Evolutionary conservation across 306 rosid species (phyloP).

Genomic region (Prunus dulcis): DNA sequence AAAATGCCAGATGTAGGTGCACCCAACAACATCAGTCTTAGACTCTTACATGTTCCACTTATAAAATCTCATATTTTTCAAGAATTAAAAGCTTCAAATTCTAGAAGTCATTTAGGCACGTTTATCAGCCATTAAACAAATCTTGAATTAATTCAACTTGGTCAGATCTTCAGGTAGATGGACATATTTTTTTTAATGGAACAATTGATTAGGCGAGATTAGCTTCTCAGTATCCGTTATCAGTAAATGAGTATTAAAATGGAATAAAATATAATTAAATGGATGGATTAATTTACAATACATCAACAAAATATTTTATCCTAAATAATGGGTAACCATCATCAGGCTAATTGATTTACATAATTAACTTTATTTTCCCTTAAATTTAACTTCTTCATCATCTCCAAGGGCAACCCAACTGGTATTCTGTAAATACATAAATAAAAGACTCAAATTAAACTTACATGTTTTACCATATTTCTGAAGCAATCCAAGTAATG

Average conservation of each 20-base stretch:
- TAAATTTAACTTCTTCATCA: conserved; percentile 19
- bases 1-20: conserved; percentile 1
- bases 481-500: not conserved
- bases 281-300: not conserved
- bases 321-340: not conserved
- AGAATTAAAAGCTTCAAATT: not conserved
- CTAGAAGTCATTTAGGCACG: not conserved
- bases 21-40: not conserved
- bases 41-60: not conserved
- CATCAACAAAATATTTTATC: not conserved
- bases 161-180: too few relatives aligned
- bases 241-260: not conserved
- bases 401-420: not conserved
- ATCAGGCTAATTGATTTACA: not conserved
- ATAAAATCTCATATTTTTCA: too few relatives aligned
- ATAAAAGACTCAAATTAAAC: not conserved
- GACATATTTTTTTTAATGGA: too few relatives aligned
- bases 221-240: too few relatives aligned
- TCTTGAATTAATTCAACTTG: too few relatives aligned
- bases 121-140: not conserved
- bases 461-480: conserved; percentile 12
- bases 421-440: not conserved
- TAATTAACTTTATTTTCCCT: not conserved
- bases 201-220: too few relatives aligned
- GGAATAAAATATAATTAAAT: not conserved